These are phyloP conservation scores for Xylariaceae sp. DNA, from an alignment of 2,329 filamentous ascomycete species.

Conservation along the genomic window DNA sequence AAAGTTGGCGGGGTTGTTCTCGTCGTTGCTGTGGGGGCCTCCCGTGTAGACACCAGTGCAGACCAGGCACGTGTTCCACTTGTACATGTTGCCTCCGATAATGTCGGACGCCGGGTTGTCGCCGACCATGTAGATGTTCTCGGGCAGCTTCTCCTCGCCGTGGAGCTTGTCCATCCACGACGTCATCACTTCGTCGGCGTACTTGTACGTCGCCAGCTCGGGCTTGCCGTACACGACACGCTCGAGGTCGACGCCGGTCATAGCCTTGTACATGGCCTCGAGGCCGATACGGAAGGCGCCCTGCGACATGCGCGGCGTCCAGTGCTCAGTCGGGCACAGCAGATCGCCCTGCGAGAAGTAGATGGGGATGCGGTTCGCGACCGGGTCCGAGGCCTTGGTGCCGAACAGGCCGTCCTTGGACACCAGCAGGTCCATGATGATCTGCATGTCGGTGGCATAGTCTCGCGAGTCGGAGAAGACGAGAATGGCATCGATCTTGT, in stretches of 20 bases:
- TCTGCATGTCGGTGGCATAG: constrained; percentile 68
- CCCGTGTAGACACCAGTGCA: constrained; percentile 74
- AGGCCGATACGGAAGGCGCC: constrained; percentile 69
- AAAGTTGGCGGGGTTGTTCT: constrained; percentile 69
- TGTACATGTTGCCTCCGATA: constrained; percentile 71
- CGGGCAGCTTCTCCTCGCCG: constrained; percentile 59
- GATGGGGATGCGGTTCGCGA: constrained; percentile 61
- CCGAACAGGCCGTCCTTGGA: constrained; percentile 59
- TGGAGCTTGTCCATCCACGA: constrained; percentile 72
- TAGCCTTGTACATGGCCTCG: constrained; percentile 64
- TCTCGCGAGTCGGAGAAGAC: constrained; percentile 69
- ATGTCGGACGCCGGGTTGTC: constrained; percentile 71
- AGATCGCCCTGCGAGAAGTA: constrained; percentile 49
- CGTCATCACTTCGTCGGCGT: constrained; percentile 64
- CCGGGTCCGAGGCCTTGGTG: constrained; percentile 59
- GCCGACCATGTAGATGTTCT: constrained; percentile 70
- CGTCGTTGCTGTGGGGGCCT: constrained; percentile 65
- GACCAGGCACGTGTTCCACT: constrained; percentile 74
- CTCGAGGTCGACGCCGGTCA: constrained; percentile 64
- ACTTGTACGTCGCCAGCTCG: constrained; percentile 69
- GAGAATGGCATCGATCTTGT: constrained; percentile 66
- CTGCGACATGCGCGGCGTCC: constrained; percentile 62
- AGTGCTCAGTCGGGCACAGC: constrained; percentile 57
- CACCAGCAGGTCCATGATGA: constrained; percentile 66
- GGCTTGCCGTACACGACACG: constrained; percentile 72